These are phyloP conservation scores for Annulohypoxylon nitens DNA, from an alignment of 495 filamentous ascomycete species.

Conservation along the genomic window DNA sequence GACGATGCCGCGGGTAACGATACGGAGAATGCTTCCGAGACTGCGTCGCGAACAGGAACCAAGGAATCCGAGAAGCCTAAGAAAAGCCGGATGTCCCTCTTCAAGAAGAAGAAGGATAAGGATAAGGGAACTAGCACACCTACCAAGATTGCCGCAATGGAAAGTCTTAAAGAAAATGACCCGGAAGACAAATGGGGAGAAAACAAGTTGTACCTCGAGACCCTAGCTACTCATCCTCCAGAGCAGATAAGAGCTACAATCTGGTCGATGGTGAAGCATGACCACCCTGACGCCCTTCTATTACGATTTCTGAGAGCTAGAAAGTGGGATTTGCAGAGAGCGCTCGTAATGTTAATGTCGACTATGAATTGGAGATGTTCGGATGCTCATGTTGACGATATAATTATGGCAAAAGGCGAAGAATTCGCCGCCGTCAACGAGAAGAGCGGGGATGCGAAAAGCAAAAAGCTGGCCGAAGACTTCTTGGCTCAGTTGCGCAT, in stretches of 20 bases:
- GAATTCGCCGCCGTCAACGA: constrained; percentile 70
- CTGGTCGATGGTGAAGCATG: constrained; percentile 97
- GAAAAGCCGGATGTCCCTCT: constrained; percentile 75
- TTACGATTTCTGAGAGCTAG: constrained; percentile 91
- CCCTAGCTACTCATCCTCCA: constrained; percentile 78
- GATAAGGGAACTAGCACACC: constrained; percentile 60
- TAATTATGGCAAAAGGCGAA: constrained; percentile 87
- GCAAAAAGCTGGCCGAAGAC: constrained; percentile 77
- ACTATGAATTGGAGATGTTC: constrained; percentile 91
- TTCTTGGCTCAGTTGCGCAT: constrained; percentile 87
- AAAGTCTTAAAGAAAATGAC: constrained; percentile 62
- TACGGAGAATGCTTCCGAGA: constrained; percentile 45
- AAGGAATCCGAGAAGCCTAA: constrained; percentile 72
- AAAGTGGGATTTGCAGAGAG: constrained; percentile 96
- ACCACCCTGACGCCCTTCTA: constrained; percentile 89
- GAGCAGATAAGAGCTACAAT: constrained; percentile 84
- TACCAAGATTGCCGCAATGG: constrained; percentile 49
- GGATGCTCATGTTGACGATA: constrained; percentile 87
- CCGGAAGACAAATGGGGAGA: constrained; percentile 94
- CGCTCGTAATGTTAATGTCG: constrained; percentile 91
- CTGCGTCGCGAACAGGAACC: constrained; percentile 41
- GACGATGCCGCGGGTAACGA: constrained; percentile 46
- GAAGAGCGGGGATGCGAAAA: constrained; percentile 67
- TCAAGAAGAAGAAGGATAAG: constrained; percentile 71
- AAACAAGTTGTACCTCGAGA: constrained; percentile 85